phyloP scores from a whole-genome alignment of 257 asterid species.

The Dorcoceras hygrometricum region DNA sequence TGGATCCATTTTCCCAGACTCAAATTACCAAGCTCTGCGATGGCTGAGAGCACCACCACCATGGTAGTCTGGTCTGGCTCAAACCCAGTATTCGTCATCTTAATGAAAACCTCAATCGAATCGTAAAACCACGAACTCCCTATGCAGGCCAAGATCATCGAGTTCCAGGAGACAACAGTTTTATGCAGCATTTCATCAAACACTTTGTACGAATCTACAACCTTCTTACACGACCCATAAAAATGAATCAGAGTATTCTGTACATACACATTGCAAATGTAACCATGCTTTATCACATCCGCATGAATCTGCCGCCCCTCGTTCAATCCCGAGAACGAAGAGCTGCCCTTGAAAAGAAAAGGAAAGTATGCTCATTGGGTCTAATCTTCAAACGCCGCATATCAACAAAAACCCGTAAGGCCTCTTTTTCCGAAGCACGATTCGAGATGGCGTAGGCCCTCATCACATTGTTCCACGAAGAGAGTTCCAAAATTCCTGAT shows the following conservation, averaged over 20 bases:
- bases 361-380: constrained; percentile 65
- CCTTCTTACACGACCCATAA: constrained; percentile 55
- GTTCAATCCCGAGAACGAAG: constrained; percentile 43
- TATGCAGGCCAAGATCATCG: too few species aligned
- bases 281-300: constrained; percentile 61
- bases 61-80: too few species aligned
- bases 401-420: constrained; percentile 37
- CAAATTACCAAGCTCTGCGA: too few species aligned
- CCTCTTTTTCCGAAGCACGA: constrained; percentile 34
- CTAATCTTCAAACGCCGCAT: constrained; percentile 50
- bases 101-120: too few species aligned
- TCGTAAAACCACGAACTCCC: too few species aligned
- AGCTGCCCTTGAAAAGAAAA: constrained; percentile 56
- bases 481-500: constrained; percentile 27
- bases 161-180: too few species aligned
- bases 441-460: constrained; percentile 44
- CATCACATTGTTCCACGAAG: constrained; percentile 55
- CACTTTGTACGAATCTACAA: constrained; percentile 41
- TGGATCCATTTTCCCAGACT: too few species aligned
- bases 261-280: constrained; percentile 49
- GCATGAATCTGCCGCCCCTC: constrained; percentile 67
- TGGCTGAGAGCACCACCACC: too few species aligned
- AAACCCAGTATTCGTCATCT: too few species aligned
- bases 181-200: too few species aligned
- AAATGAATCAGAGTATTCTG: constrained; percentile 56